Evolutionary conservation across 805 yeast species (phyloP).

Genomic region (Wickerhamiella hasegawae): DNA sequence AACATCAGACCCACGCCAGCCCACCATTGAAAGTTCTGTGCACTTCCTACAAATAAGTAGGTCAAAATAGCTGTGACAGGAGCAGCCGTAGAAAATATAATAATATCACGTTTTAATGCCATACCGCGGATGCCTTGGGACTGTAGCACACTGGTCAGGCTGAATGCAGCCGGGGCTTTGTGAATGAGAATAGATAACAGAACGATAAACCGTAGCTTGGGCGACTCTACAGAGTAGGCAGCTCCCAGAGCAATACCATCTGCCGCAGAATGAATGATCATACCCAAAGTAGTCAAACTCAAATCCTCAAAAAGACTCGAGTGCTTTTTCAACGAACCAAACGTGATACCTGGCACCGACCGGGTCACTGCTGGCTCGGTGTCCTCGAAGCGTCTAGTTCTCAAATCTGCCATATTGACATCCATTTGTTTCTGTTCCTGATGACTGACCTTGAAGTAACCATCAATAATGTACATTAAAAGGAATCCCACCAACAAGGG

Average conservation of each 20-base stretch:
- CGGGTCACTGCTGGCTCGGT: neutral
- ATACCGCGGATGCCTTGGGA: constrained; percentile 20
- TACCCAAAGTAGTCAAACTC: constrained; percentile 38
- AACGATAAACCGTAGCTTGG: constrained; percentile 29
- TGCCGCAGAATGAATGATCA: constrained; percentile 48
- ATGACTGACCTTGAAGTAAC: constrained; percentile 15
- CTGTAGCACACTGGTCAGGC: constrained; percentile 38
- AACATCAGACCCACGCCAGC: constrained; percentile 39
- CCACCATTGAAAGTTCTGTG: constrained; percentile 17
- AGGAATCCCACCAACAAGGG: constrained; percentile 38
- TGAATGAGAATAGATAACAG: constrained; percentile 49
- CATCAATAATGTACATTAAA: constrained; percentile 36
- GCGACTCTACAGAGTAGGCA: constrained; percentile 27
- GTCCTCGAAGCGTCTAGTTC: constrained; percentile 1
- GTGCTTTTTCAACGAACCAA: constrained; percentile 2
- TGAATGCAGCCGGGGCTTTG: constrained; percentile 62
- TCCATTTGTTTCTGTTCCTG: constrained; percentile 1
- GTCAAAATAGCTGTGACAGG: constrained; percentile 45
- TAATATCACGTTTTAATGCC: constrained; percentile 30
- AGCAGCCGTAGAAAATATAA: constrained; percentile 40
- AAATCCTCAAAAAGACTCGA: constrained; percentile 22
- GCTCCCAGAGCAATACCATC: constrained; percentile 67
- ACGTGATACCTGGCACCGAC: neutral
- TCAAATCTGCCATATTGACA: constrained; percentile 2
- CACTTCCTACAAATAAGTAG: constrained; percentile 23